A percentile compares a stretch with the other conserved stretches of the same genome.
phyloP scores from a whole-genome alignment of 2,329 filamentous ascomycete genomes.

The Paradendryphiella salina region DNA sequence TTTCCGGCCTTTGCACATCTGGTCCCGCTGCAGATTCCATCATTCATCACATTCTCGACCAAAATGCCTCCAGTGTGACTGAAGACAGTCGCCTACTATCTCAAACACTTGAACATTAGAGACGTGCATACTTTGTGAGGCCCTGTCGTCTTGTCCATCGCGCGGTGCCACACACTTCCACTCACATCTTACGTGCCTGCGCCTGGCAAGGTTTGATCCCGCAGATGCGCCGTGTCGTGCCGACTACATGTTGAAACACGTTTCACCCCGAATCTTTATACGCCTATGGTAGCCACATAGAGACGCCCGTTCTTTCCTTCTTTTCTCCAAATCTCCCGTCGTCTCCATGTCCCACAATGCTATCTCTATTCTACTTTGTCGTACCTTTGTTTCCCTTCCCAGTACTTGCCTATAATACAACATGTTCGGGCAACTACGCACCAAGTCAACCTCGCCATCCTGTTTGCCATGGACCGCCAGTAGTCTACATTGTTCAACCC shows the following conservation, averaged over 20 bases:
- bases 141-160: neutral
- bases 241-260: slow-evolving; percentile 16
- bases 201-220: neutral
- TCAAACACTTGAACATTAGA: too few species aligned
- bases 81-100: too few species aligned
- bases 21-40: neutral
- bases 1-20: neutral
- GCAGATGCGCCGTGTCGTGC: slow-evolving; percentile 14
- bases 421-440: slow-evolving; percentile 17
- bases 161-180: slow-evolving; percentile 3
- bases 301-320: neutral
- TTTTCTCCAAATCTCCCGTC: neutral
- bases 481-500: slow-evolving; percentile 33
- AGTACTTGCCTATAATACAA: slow-evolving; percentile 9
- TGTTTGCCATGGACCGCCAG: slow-evolving; percentile 31
- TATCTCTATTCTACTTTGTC: neutral
- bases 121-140: too few species aligned
- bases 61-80: too few species aligned
- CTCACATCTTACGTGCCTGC: neutral
- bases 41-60: too few species aligned
- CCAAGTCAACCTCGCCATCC: slow-evolving; percentile 22
- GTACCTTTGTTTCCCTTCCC: neutral
- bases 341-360: neutral
- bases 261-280: slow-evolving; percentile 14
- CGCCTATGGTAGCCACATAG: neutral